Base-by-base conservation (phyloP, 2,329 filamentous ascomycete species). In the Chrysoporthe austroafricana region DNA sequence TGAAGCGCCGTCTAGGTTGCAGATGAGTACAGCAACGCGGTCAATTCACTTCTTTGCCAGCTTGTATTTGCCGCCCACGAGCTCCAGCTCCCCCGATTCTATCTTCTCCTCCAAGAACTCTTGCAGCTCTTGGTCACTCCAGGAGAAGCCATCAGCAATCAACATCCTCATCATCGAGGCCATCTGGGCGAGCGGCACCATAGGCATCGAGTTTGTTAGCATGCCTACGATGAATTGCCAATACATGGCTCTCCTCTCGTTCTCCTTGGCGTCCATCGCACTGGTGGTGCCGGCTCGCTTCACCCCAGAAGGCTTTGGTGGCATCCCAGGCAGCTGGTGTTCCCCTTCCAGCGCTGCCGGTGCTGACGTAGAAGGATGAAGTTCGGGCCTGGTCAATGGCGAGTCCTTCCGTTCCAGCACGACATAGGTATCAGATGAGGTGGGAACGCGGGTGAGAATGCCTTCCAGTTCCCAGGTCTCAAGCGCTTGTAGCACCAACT, bases 121-220 rank as follows among this genome's bases (percentile, higher is more conserved):
- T 73, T 89, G 88, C 70, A 98, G 80, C 79, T 98, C 94, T 76
- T 97, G 94, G 74, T 92, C 92, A 70, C 91, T 93, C 85, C 93
- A 97, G 0, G 92, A 88, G 76, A 97, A 97, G 1, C 94, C 94
- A 14, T 93, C 93, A 0, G 92, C 88, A 63, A 97, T 89, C 68
- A 95, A 86, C 86, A 98, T 95, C 79, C 93, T 93, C 84, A 99
- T 85, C 93, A 98, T 97, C 90, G 94, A 97, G 9, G 89, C 86
- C 71, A 99, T 96, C 76, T 94, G 88, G 66, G 84, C 84, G 68
- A 94, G 81, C 62, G 92, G 90, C 92, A 97, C 96, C 39, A 91
- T 80, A 21, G 86, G 88, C 21, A 91, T 91, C 73, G 93, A 91
- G 78, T 97, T 97, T 70, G 93, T 97, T 79, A 99, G 82, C 96